These are phyloP conservation scores for Mycena rosella DNA, from an alignment of 768 basidiomycete genomes.

Conservation along the genomic window DNA sequence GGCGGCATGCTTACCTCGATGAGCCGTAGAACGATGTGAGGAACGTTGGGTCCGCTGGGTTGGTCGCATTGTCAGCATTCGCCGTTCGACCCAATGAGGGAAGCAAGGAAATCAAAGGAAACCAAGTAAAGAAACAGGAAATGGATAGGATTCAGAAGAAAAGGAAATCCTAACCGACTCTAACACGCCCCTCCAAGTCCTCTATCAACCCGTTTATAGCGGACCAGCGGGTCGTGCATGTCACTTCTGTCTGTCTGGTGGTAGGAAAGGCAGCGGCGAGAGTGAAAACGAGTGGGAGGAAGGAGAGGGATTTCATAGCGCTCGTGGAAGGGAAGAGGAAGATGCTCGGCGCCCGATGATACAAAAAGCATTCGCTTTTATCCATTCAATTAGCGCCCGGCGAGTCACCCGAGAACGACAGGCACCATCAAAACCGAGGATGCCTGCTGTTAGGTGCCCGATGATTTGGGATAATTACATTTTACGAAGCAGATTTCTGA, in stretches of 20 bases:
- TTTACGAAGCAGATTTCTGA: too few relatives aligned
- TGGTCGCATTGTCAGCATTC: too few relatives aligned
- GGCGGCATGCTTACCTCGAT: neutral
- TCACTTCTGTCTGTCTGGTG: conserved; percentile 12
- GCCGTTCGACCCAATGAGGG: too few relatives aligned
- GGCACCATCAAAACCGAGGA: too few relatives aligned
- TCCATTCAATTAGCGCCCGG: neutral
- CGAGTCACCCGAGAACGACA: too few relatives aligned
- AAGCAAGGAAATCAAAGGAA: too few relatives aligned
- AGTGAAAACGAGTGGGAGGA: neutral
- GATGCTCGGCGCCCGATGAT: neutral
- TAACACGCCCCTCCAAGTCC: conserved; percentile 5
- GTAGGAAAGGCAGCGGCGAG: neutral
- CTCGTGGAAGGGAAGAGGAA: neutral
- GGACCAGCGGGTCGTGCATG: conserved; percentile 24
- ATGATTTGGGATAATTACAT: too few relatives aligned
- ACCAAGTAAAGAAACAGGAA: too few relatives aligned
- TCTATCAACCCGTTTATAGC: conserved; percentile 15
- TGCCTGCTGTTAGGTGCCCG: too few relatives aligned
- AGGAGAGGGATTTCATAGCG: neutral
- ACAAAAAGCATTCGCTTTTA: neutral
- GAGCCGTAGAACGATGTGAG: conserved; percentile 18
- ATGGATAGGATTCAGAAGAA: too few relatives aligned
- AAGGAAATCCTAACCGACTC: neutral
- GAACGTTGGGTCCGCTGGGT: conserved; percentile 17